Evolutionary conservation across 306 rosid species (phyloP).

Genomic region (Adenanthera pavonina): DNA sequence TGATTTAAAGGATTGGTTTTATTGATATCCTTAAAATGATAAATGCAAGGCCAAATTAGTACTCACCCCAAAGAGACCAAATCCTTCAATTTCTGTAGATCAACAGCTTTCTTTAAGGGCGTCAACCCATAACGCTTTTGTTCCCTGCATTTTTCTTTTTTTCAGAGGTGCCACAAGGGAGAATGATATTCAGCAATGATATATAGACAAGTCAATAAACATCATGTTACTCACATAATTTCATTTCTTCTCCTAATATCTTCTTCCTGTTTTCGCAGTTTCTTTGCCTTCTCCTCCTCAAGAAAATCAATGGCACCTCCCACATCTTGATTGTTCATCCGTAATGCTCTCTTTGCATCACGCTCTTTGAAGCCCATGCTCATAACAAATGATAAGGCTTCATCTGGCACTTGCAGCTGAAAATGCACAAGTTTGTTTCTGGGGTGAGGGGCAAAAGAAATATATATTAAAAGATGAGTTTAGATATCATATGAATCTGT

Average conservation of each 20-base stretch:
- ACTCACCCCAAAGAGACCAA: conserved; percentile 79
- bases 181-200: conserved; percentile 29
- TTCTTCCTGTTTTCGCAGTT: conserved; percentile 61
- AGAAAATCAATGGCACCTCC: conserved; percentile 85
- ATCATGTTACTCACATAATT: conserved; percentile 58
- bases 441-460: not conserved
- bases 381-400: conserved; percentile 82
- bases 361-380: conserved; percentile 81
- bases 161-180: not conserved
- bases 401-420: conserved; percentile 89
- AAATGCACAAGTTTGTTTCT: conserved; percentile 34
- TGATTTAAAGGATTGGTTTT: not conserved
- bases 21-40: not conserved
- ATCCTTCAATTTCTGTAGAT: conserved; percentile 69
- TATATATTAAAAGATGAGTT: not conserved
- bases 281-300: conserved; percentile 67
- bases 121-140: conserved; percentile 81
- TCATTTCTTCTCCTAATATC: conserved; percentile 59
- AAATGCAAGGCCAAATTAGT: conserved; percentile 23
- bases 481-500: not conserved
- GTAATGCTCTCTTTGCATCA: conserved; percentile 78
- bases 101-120: conserved; percentile 79
- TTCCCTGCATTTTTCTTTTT: conserved; percentile 59
- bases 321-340: conserved; percentile 92
- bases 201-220: conserved; percentile 31